phyloP scores from a whole-genome alignment of 495 filamentous ascomycete genomes.

The Talaromyces thailandensis region DNA sequence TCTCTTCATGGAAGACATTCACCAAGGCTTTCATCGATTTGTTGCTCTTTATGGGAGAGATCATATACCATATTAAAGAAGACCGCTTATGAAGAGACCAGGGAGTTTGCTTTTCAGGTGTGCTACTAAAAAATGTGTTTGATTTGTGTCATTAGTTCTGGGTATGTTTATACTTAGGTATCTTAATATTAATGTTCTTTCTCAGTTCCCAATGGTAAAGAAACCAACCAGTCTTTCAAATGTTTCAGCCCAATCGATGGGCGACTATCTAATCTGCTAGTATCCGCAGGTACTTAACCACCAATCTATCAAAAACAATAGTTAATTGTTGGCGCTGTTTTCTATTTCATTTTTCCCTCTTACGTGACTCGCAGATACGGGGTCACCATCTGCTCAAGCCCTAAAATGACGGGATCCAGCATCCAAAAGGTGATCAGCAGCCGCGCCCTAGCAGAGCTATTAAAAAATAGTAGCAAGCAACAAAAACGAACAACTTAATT shows the following conservation, averaged over 20 bases:
- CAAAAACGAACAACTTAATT: too few relatives aligned
- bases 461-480: background rate
- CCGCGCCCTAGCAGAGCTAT: background rate
- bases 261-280: background rate
- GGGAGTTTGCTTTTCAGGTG: background rate
- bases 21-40: background rate
- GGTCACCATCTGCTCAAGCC: background rate
- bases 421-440: too few relatives aligned
- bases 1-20: background rate
- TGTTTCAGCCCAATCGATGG: too few relatives aligned
- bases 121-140: background rate
- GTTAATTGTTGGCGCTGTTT: background rate
- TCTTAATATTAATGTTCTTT: background rate
- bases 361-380: background rate
- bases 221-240: background rate
- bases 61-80: background rate
- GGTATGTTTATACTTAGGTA: background rate
- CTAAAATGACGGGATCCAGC: background rate
- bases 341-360: too few relatives aligned
- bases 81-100: background rate
- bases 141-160: background rate
- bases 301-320: background rate
- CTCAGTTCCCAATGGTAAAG: too few relatives aligned
- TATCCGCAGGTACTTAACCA: background rate
- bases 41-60: background rate